phyloP scores from a whole-genome alignment of 1,284 basidiomycete genomes.

The Boletellus dicymbophilus region DNA sequence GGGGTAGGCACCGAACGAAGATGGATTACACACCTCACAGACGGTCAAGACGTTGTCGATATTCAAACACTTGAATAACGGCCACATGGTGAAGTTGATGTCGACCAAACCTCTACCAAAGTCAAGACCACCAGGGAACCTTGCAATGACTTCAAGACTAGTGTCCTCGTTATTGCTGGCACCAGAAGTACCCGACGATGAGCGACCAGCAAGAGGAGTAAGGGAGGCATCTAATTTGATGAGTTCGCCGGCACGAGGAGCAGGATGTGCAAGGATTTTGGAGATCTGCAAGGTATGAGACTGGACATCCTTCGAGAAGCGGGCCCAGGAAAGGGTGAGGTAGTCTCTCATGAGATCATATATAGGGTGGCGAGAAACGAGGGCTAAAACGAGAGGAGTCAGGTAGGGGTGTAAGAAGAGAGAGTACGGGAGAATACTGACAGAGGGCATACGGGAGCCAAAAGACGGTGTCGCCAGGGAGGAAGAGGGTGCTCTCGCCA shows the following conservation, averaged over 20 bases:
- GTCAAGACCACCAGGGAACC: conserved; percentile 83
- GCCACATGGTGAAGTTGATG: conserved; percentile 96
- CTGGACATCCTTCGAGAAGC: conserved; percentile 90
- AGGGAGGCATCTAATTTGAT: conserved; percentile 77
- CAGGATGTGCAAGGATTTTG: conserved; percentile 81
- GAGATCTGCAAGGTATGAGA: conserved; percentile 85
- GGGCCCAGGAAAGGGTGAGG: conserved; percentile 89
- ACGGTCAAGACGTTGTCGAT: conserved; percentile 94
- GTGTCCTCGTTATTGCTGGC: conserved; percentile 64
- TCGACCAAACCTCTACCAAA: conserved; percentile 83
- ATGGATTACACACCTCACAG: conserved; percentile 67
- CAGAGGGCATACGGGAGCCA: conserved; percentile 93
- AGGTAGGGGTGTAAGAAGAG: conserved; percentile 3
- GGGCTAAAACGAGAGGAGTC: conserved; percentile 45
- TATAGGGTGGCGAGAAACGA: conserved; percentile 89
- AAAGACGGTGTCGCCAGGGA: conserved; percentile 87
- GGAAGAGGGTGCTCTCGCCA: conserved; percentile 82
- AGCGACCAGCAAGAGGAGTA: conserved; percentile 20
- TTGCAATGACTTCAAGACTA: conserved; percentile 79
- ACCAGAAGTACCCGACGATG: conserved; percentile 17
- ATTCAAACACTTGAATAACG: conserved; percentile 91
- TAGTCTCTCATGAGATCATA: conserved; percentile 95
- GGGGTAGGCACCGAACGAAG: neutral
- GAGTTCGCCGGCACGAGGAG: conserved; percentile 84
- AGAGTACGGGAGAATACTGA: conserved; percentile 41